Conservation (phyloP, 441 rosid genomes). For the Gossypium gossypioides region DNA sequence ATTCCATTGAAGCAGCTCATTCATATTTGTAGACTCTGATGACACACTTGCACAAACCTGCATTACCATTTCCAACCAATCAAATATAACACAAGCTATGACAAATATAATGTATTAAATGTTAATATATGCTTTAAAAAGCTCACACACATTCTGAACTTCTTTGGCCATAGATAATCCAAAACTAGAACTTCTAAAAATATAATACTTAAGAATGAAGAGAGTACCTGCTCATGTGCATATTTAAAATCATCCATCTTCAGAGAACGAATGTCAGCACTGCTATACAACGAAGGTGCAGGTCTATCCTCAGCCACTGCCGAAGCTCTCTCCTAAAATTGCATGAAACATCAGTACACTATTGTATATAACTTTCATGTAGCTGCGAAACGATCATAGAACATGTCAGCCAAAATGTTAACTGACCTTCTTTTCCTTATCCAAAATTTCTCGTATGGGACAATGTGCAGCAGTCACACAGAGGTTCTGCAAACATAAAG, state of each 20-base stretch:
- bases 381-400: neutral
- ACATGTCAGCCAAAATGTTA: neutral
- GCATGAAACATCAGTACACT: constrained; percentile 4
- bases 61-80: neutral
- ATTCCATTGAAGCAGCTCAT: constrained; percentile 91
- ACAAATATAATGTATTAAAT: neutral
- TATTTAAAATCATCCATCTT: constrained; percentile 73
- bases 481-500: constrained; percentile 54
- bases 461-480: constrained; percentile 94
- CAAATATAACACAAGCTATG: neutral
- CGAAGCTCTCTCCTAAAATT: constrained; percentile 53
- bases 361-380: neutral
- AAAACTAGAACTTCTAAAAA: neutral
- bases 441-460: constrained; percentile 90
- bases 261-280: constrained; percentile 66
- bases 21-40: constrained; percentile 86
- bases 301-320: constrained; percentile 68
- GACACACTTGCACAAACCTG: constrained; percentile 98
- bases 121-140: neutral
- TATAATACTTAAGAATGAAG: neutral
- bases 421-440: constrained; percentile 86
- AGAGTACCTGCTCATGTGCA: constrained; percentile 88
- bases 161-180: neutral
- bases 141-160: neutral
- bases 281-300: constrained; percentile 57